Evolutionary conservation across 2,329 filamentous ascomycete species (phyloP).

Genomic region (Fusarium sp.): DNA sequence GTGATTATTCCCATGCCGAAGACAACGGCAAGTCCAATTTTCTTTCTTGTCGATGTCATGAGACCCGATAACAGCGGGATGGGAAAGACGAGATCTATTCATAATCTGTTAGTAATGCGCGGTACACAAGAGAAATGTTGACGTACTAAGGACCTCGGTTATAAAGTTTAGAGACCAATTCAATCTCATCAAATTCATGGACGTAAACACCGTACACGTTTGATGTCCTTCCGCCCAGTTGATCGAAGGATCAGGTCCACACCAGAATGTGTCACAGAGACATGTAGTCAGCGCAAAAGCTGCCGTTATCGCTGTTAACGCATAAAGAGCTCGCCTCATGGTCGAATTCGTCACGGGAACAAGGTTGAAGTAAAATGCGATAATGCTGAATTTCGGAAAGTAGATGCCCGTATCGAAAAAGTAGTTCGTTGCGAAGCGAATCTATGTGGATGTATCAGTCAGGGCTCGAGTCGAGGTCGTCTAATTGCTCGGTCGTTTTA

Average conservation of each 20-base stretch:
- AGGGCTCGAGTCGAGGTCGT: neutral
- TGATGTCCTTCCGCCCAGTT: constrained; percentile 3
- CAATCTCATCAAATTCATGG: neutral
- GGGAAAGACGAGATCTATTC: neutral
- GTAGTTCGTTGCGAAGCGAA: constrained; percentile 12
- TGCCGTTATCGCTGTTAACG: neutral
- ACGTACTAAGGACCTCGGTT: neutral
- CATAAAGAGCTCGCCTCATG: neutral
- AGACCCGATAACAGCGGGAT: neutral
- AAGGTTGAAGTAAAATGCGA: constrained; percentile 5
- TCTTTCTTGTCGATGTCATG: neutral
- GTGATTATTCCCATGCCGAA: neutral
- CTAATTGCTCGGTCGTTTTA: rapidly evolving
- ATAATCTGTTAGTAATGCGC: rapidly evolving
- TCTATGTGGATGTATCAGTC: neutral
- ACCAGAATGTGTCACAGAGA: constrained; percentile 7
- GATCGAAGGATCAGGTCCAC: constrained; percentile 4
- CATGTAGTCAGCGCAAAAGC: neutral
- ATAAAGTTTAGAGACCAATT: constrained; percentile 10
- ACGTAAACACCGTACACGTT: neutral
- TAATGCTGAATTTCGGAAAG: constrained; percentile 16
- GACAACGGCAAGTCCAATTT: neutral
- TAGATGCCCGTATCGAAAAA: constrained; percentile 21
- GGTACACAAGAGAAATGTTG: rapidly evolving
- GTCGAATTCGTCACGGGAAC: neutral